These are phyloP conservation scores for Lepidium didymum DNA, from an alignment of 345 rosid genomes.

Conservation along the genomic window DNA sequence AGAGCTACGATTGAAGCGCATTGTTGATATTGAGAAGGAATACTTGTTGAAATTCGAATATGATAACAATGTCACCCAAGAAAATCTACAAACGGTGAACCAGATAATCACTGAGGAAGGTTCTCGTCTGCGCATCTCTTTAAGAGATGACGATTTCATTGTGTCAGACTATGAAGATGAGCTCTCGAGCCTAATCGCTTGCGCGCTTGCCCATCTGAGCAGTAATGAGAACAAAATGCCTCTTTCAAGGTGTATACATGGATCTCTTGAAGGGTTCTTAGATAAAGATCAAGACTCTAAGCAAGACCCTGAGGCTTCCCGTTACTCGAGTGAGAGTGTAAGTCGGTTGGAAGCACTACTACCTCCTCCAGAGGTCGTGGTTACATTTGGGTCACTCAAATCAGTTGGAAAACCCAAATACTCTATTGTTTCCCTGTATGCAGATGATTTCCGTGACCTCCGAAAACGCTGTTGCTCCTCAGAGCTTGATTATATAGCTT, in stretches of 20 bases:
- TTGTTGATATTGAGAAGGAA: conserved; percentile 55
- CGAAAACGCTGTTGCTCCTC: conserved; percentile 61
- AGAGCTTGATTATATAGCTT: conserved; percentile 78
- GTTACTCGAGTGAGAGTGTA: conserved; percentile 67
- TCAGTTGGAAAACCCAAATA: conserved; percentile 72
- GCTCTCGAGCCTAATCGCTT: conserved; percentile 87
- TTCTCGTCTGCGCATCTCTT: conserved; percentile 62
- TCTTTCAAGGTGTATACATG: conserved; percentile 37
- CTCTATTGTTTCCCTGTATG: conserved; percentile 64
- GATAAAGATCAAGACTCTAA: conserved; percentile 45
- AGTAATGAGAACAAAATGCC: conserved; percentile 34
- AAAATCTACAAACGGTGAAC: conserved; percentile 37
- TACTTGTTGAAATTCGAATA: conserved; percentile 48
- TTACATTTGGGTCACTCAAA: conserved; percentile 53
- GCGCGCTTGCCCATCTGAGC: conserved; percentile 50
- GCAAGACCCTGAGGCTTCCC: conserved; percentile 47
- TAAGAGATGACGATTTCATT: conserved; percentile 42
- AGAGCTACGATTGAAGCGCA: conserved; percentile 48
- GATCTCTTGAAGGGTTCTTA: conserved; percentile 50
- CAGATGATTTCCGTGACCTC: conserved; percentile 70
- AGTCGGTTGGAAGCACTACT: conserved; percentile 50
- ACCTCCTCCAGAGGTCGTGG: conserved; percentile 45
- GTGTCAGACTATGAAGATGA: conserved; percentile 88
- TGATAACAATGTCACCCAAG: conserved; percentile 33
- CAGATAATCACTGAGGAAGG: conserved; percentile 71